Base-by-base conservation (phyloP, 2,329 filamentous ascomycete species). In the Talaromyces sp. region DNA sequence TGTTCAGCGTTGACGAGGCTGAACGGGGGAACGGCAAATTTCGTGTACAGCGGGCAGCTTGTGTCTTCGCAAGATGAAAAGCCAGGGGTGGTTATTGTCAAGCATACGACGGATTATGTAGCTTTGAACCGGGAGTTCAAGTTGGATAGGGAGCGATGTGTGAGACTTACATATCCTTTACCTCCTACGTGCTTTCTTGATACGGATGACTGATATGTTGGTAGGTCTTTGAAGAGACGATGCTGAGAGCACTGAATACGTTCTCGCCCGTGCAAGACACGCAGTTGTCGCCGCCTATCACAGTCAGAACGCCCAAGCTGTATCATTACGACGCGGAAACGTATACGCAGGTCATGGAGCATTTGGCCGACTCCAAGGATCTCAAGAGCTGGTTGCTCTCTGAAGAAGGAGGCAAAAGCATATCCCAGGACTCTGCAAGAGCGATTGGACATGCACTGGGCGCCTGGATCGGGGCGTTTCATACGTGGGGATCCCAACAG, bases 11-110 rank as follows among this genome's bases (percentile, higher is more conserved):
- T 58, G 19, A 58, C 33, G 15, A 47, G 60, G 11, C 30, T 61
- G 6, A 61, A 61, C 22, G 60, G 60, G 22, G 60, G 60, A 17
- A 61, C 60, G 15, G 60, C 60, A 4, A 61, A 61, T 44, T 61
- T 61, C 13, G 60, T 61, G 10, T 61, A 61, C 30, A 39, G 55
- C 39, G 60, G 55, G 7, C 4, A 32, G 5, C n/a, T 60, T 9
- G 19, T 22, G 2, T 42, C 32, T 19, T 42, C 55, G 10, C 15
- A 8, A 4, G 25, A 42, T 4, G 19, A 44, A 11, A n/a, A 17
- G n/a, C n/a, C 33, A 22, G 36, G 44, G 32, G 51, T 27, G n/a
- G 15, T 61, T 8, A 58, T 61, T 17, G 57, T 61, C 30, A 61
- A 61, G 52, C 55, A 61, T 51, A 61, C 60, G n/a, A 55, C 42